These are phyloP conservation scores for Byssothecium circinans DNA, from an alignment of 2,329 filamentous ascomycete genomes.

Conservation along the genomic window DNA sequence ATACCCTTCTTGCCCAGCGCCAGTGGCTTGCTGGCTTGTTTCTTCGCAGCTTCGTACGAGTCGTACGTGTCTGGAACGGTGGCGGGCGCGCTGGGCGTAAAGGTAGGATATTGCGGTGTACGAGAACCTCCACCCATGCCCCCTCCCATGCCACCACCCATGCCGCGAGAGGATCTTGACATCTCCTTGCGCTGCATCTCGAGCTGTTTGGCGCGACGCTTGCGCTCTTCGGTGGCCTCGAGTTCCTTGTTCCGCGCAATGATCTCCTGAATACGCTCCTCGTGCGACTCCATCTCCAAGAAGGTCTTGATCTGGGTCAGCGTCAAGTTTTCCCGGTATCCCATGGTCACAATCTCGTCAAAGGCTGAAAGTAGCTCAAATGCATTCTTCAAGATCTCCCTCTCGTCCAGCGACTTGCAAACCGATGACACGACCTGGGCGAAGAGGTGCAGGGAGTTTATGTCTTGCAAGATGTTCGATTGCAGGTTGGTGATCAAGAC, in stretches of 20 bases:
- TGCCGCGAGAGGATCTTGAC: constrained; percentile 68
- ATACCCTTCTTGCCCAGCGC: constrained; percentile 93
- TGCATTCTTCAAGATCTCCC: constrained; percentile 91
- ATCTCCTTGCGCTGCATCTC: constrained; percentile 99
- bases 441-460: constrained; percentile 96
- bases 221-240: constrained; percentile 96
- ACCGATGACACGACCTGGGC: constrained; percentile 96
- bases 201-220: constrained; percentile 96
- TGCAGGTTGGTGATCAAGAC: constrained; percentile 99
- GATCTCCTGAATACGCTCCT: constrained; percentile 92
- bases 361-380: constrained; percentile 96
- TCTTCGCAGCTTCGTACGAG: constrained; percentile 95
- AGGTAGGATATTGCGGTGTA: constrained; percentile 83
- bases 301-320: constrained; percentile 99
- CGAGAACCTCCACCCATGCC: constrained; percentile 53
- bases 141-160: constrained; percentile 24
- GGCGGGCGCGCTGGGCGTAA: constrained; percentile 76
- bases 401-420: constrained; percentile 93
- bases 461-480: constrained; percentile 99
- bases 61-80: constrained; percentile 82
- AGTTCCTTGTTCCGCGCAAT: constrained; percentile 86
- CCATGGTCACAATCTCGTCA: constrained; percentile 93
- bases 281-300: constrained; percentile 98
- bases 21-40: constrained; percentile 80
- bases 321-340: constrained; percentile 94